Evolutionary conservation across 192 early-diverging fungal species (phyloP).

Genomic region (Pilobolus umbonatus): DNA sequence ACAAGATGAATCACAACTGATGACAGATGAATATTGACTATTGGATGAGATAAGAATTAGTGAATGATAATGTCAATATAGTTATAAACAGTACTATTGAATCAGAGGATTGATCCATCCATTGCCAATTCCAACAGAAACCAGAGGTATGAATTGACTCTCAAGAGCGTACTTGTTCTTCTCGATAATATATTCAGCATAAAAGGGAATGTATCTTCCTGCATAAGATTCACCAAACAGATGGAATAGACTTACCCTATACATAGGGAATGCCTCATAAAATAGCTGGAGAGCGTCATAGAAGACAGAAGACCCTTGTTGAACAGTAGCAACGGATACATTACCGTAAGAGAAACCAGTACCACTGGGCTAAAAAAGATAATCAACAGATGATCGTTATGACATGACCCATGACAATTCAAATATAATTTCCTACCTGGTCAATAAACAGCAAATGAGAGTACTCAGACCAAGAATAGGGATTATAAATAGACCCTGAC

Average conservation of each 20-base stretch:
- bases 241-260: constrained; percentile 72
- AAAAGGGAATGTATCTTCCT: constrained; percentile 95
- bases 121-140: constrained; percentile 87
- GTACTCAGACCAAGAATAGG: constrained; percentile 83
- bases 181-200: constrained; percentile 74
- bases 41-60: neutral
- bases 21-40: constrained; percentile 27
- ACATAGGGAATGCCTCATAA: constrained; percentile 79
- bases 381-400: neutral
- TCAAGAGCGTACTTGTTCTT: constrained; percentile 16
- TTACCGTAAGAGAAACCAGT: constrained; percentile 88
- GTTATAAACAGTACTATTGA: constrained; percentile 40
- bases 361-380: constrained; percentile 59
- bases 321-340: constrained; percentile 58
- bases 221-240: constrained; percentile 66
- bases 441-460: constrained; percentile 82
- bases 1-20: constrained; percentile 43
- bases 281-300: constrained; percentile 94
- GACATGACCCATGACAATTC: neutral
- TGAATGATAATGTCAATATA: neutral
- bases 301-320: constrained; percentile 76
- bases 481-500: constrained; percentile 57
- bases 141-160: constrained; percentile 40
- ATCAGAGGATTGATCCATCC: constrained; percentile 84
- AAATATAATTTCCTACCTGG: constrained; percentile 39